Conservation (phyloP, 2,329 filamentous ascomycete species). For the Penicillium sp. region DNA sequence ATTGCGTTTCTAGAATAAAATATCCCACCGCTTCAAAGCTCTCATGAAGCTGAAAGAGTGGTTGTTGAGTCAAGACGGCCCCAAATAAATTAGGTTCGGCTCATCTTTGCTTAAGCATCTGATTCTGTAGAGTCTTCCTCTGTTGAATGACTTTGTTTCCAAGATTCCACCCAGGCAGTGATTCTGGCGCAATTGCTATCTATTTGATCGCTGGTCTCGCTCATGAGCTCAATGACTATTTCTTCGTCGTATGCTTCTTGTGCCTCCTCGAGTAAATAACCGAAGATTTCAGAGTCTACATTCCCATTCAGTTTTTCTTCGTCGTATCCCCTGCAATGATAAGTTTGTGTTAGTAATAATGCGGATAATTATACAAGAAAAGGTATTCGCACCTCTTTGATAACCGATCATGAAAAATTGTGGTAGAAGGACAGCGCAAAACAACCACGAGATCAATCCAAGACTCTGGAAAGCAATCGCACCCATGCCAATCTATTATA, state of each 20-base stretch:
- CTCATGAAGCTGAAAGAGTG: slow-evolving; percentile 79
- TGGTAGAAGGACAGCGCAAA: slow-evolving; percentile 70
- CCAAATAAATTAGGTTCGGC: background rate
- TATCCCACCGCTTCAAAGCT: slow-evolving; percentile 88
- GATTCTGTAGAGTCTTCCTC: background rate
- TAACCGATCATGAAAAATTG: slow-evolving; percentile 78
- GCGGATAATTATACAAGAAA: background rate
- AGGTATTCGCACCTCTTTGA: slow-evolving; percentile 56
- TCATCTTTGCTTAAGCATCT: background rate
- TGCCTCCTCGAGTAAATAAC: slow-evolving; percentile 87
- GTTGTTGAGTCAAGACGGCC: slow-evolving; percentile 62
- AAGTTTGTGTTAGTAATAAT: background rate
- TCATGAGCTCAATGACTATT: slow-evolving; percentile 83
- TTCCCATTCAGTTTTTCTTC: slow-evolving; percentile 93
- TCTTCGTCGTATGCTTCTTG: slow-evolving; percentile 79
- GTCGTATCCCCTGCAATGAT: slow-evolving; percentile 64
- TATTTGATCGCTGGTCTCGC: slow-evolving; percentile 77
- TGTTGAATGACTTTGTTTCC: slow-evolving; percentile 57
- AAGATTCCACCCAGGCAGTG: slow-evolving; percentile 74
- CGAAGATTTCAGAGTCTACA: slow-evolving; percentile 95
- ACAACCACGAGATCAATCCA: slow-evolving; percentile 97
- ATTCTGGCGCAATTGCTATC: slow-evolving; percentile 84
- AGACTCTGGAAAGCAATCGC: slow-evolving; percentile 86
- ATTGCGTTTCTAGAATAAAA: slow-evolving; percentile 59
- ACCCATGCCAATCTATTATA: slow-evolving; percentile 97